These are phyloP conservation scores for Aspergillus coremiiformis DNA, from an alignment of 495 filamentous ascomycete genomes.

Conservation along the genomic window DNA sequence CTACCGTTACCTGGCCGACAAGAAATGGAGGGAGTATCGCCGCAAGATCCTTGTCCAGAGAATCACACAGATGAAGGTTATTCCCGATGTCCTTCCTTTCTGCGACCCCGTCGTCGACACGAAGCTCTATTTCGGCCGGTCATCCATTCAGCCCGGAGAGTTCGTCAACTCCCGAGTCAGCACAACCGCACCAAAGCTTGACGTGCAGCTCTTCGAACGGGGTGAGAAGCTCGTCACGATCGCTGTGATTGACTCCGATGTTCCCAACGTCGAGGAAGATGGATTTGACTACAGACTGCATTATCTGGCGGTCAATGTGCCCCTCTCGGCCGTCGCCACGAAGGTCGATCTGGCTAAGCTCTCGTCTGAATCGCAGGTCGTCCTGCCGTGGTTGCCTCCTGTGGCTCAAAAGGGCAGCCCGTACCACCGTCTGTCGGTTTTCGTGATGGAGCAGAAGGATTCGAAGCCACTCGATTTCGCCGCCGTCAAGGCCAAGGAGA, in stretches of 20 bases:
- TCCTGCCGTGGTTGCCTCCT: constrained; percentile 77
- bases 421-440: constrained; percentile 80
- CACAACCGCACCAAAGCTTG: constrained; percentile 62
- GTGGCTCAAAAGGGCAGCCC: constrained; percentile 82
- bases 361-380: constrained; percentile 50
- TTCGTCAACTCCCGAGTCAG: constrained; percentile 65
- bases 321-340: constrained; percentile 47
- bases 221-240: constrained; percentile 77
- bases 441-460: constrained; percentile 72
- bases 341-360: constrained; percentile 47
- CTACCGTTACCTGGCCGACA: constrained; percentile 83
- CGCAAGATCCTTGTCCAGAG: constrained; percentile 73
- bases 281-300: constrained; percentile 73
- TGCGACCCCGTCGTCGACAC: constrained; percentile 75
- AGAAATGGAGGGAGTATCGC: constrained; percentile 78
- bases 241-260: constrained; percentile 82
- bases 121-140: constrained; percentile 65
- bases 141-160: constrained; percentile 62
- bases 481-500: constrained; percentile 46
- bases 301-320: constrained; percentile 68
- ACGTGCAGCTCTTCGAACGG: constrained; percentile 74
- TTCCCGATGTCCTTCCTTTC: constrained; percentile 86
- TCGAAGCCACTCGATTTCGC: constrained; percentile 52
- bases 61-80: constrained; percentile 77
- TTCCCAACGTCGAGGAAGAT: constrained; percentile 73